Evolutionary conservation across 2,329 filamentous ascomycete genomes (phyloP).

Genomic region (Microascus cirrosus): DNA sequence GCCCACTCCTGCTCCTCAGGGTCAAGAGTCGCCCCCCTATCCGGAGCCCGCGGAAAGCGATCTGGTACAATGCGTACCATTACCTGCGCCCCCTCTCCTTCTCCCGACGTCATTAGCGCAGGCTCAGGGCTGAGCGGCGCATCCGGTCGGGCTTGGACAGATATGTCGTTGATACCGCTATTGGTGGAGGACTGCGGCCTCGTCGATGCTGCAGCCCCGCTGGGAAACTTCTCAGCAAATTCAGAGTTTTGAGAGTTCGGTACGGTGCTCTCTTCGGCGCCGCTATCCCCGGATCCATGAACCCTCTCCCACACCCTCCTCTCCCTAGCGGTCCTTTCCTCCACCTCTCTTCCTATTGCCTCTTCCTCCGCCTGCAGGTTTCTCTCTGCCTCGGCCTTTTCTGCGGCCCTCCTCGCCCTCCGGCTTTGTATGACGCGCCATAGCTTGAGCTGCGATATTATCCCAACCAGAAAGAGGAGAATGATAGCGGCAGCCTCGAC

Average conservation of each 20-base stretch:
- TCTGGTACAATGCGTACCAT: constrained; percentile 42
- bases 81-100: constrained; percentile 31
- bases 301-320: constrained; percentile 63
- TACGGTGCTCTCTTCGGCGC: constrained; percentile 13
- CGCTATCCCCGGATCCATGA: constrained; percentile 51
- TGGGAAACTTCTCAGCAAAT: neutral
- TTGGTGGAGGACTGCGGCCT: neutral
- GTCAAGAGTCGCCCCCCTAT: constrained; percentile 5
- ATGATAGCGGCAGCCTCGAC: constrained; percentile 74
- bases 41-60: constrained; percentile 22
- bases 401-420: constrained; percentile 39
- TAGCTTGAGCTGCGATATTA: constrained; percentile 75
- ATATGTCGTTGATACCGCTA: neutral
- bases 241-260: constrained; percentile 34
- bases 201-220: neutral
- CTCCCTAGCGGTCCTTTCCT: constrained; percentile 50
- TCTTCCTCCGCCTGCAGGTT: constrained; percentile 56
- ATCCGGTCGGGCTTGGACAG: too few species aligned
- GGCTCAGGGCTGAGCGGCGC: constrained; percentile 10
- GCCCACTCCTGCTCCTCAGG: constrained; percentile 6
- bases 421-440: constrained; percentile 69
- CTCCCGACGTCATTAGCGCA: constrained; percentile 28
- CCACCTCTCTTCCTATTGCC: constrained; percentile 55
- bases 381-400: constrained; percentile 35
- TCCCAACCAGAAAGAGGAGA: constrained; percentile 61